phyloP scores from a whole-genome alignment of 108 stramenopile species.

The Epipyxis sp. region DNA sequence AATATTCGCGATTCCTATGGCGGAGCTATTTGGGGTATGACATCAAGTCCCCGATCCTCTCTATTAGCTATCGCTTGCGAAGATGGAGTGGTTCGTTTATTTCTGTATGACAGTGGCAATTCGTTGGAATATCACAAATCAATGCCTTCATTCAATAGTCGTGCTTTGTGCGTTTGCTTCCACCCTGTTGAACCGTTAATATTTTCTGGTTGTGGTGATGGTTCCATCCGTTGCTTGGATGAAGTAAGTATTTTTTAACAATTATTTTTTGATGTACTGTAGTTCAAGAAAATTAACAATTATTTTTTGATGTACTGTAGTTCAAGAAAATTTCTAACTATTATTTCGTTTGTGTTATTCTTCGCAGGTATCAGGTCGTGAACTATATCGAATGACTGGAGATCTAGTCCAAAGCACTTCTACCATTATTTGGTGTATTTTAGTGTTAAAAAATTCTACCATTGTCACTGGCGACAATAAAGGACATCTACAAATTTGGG shows the following conservation, averaged over 20 bases:
- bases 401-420: conserved; percentile 67
- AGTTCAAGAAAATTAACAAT: conserved; percentile 55
- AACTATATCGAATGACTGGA: conserved; percentile 73
- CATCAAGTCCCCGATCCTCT: conserved; percentile 26
- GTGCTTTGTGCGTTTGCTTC: conserved; percentile 80
- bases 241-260: conserved; percentile 36
- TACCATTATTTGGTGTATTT: conserved; percentile 79
- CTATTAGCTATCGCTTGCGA: conserved; percentile 59
- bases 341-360: too few species aligned
- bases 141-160: conserved; percentile 67
- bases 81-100: conserved; percentile 73
- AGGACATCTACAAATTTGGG: conserved; percentile 86
- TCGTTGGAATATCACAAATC: conserved; percentile 63
- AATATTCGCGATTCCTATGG: conserved; percentile 48
- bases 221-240: conserved; percentile 71
- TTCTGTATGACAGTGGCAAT: conserved; percentile 44
- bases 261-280: conserved; percentile 31
- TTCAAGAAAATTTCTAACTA: too few species aligned
- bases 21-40: conserved; percentile 47
- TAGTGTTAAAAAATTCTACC: conserved; percentile 65
- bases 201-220: conserved; percentile 84
- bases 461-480: conserved; percentile 80
- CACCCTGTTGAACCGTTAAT: conserved; percentile 60
- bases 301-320: too few species aligned
- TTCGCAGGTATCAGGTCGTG: conserved; percentile 12